Conservation (phyloP, 2,329 filamentous ascomycete species). For the Lachnellula willkommii region DNA sequence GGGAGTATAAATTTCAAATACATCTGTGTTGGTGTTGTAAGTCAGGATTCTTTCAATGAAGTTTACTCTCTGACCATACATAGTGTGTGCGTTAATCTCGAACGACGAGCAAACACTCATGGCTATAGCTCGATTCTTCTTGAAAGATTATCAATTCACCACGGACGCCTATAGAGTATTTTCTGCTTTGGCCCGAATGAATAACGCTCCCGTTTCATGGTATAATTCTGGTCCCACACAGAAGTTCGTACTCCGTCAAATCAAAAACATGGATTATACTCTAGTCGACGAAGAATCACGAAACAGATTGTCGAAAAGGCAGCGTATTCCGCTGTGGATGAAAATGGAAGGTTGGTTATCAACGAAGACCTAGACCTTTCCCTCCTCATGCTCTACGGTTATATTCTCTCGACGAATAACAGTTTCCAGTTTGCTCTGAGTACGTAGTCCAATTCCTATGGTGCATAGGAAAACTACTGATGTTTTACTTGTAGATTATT, state of each 20-base stretch:
- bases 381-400: conserved; percentile 81
- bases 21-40: conserved; percentile 71
- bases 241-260: conserved; percentile 86
- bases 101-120: conserved; percentile 73
- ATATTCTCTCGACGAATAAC: conserved; percentile 79
- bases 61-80: conserved; percentile 13
- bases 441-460: conserved; percentile 32
- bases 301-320: conserved; percentile 40
- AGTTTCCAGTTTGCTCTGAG: conserved; percentile 79
- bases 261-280: conserved; percentile 78
- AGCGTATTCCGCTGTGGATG: conserved; percentile 34
- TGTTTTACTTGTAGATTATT: conserved; percentile 58
- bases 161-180: conserved; percentile 83
- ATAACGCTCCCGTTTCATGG: conserved; percentile 65
- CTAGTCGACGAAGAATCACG: conserved; percentile 50
- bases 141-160: conserved; percentile 73
- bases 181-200: conserved; percentile 69
- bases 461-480: not conserved
- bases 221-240: conserved; percentile 78
- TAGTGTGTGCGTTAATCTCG: conserved; percentile 74
- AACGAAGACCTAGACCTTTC: conserved; percentile 60
- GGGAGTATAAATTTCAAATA: conserved; percentile 63
- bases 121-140: conserved; percentile 73
- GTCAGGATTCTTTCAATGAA: conserved; percentile 23
- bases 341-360: conserved; percentile 28